Evolutionary conservation across 371 early-diverging fungal species (phyloP).

Genomic region (Mucor mucedo): DNA sequence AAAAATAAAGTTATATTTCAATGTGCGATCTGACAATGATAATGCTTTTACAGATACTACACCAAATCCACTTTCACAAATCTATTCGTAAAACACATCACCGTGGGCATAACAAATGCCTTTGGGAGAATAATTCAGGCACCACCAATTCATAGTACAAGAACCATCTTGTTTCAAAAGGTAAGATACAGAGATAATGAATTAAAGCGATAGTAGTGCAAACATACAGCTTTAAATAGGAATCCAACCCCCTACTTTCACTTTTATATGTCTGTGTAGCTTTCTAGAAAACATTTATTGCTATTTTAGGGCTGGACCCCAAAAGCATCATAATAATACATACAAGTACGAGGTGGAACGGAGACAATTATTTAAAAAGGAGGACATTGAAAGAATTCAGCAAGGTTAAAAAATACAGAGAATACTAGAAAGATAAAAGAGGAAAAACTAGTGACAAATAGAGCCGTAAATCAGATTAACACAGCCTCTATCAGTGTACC

Average conservation of each 20-base stretch:
- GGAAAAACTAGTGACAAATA: background rate
- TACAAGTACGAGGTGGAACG: constrained; percentile 9
- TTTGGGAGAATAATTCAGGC: background rate
- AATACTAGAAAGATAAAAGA: background rate
- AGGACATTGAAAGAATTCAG: constrained; percentile 8
- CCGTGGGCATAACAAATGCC: background rate
- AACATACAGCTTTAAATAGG: background rate
- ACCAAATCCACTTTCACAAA: background rate
- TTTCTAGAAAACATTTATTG: constrained; percentile 18
- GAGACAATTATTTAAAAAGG: constrained; percentile 11
- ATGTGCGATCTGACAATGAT: background rate
- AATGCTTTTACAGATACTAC: background rate
- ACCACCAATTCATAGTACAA: background rate
- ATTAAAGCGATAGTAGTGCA: background rate
- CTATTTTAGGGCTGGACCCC: constrained; percentile 18
- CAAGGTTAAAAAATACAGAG: constrained; percentile 3
- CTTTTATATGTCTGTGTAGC: background rate
- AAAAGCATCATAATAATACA: constrained; percentile 8
- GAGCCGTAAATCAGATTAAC: background rate
- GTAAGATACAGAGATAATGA: background rate
- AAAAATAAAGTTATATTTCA: background rate
- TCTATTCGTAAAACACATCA: background rate
- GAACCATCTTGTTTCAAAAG: constrained; percentile 2
- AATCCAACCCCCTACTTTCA: background rate
- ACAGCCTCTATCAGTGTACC: background rate